Base-by-base conservation (phyloP, 192 early-diverging fungal species). In the Funneliformis mosseae region DNA sequence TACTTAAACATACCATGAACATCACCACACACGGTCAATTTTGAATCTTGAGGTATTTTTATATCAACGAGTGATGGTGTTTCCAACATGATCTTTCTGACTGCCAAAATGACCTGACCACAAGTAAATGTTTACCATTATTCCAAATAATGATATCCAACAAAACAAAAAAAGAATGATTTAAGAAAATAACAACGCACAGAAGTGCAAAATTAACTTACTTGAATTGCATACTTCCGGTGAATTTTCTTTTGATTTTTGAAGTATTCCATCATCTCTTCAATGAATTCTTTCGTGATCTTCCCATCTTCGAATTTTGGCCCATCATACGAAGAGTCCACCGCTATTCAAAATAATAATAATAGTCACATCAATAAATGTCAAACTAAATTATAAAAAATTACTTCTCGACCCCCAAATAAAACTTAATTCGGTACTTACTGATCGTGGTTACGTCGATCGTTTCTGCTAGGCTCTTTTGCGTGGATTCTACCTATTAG, bases 21-120 rank as follows among this genome's bases (percentile, higher is more conserved):
- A 81, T 99, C 98, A 74, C 98, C 98, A 83, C 97, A 98, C 21
- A 99, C 95, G 7, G 96, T 99, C 38, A 99, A 76, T 78, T 89
- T 91, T 69, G 81, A 83, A 46, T 88, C 91, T 27, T 87, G 84
- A 14, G 97, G 95, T 28, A 99, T 92, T 1, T 83, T 74, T 16
- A 98, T 90, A 82, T 99, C 96, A 23, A 97, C 92, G 63, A 99
- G 89, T 43, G 95, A 93, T 23, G 93, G 90, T 23, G 92, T 83
- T 43, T 90, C 83, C 73, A 93, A 88, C 84, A 99, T 93, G 50
- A 93, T 85, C 72, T 90, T 84, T 82, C 94, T 92, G 23, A 88
- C 90, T 70, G 91, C 91, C 59, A 96, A 76, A 73, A 99, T 87
- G 63, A 99, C 96, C 88, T 89, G 69, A 25, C 21, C 28, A 70